Evolutionary conservation across 2,329 filamentous ascomycete species (phyloP).

Genomic region (Epichloe sylvatica): DNA sequence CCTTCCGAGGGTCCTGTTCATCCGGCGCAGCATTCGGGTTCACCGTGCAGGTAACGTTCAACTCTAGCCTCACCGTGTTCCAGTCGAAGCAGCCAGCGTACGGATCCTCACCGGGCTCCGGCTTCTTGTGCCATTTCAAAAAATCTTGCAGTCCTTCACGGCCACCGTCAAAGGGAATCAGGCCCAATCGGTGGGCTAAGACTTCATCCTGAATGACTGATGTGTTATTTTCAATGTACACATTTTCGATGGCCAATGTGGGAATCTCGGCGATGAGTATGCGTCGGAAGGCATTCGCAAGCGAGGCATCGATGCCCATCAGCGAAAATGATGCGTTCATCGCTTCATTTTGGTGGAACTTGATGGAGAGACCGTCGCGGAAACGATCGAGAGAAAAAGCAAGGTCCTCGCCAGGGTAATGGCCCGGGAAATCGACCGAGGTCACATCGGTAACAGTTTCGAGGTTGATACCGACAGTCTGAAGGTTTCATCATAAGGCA

Average conservation of each 20-base stretch:
- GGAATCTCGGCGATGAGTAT: constrained; percentile 92
- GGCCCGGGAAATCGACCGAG: constrained; percentile 83
- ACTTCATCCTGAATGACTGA: constrained; percentile 98
- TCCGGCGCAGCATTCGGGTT: constrained; percentile 56
- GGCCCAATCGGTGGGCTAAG: constrained; percentile 73
- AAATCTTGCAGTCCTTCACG: constrained; percentile 61
- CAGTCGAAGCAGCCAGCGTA: constrained; percentile 55
- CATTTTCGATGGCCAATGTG: constrained; percentile 83
- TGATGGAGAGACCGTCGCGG: constrained; percentile 52
- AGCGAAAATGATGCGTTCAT: constrained; percentile 79
- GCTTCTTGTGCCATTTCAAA: constrained; percentile 72
- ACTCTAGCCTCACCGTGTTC: constrained; percentile 71
- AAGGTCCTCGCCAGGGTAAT: constrained; percentile 79
- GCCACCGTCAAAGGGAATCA: constrained; percentile 76
- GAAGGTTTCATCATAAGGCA: not conserved
- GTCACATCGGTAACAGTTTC: constrained; percentile 84
- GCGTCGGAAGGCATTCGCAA: constrained; percentile 94
- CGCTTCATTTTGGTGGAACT: constrained; percentile 72
- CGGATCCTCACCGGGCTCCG: constrained; percentile 45
- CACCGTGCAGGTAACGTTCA: constrained; percentile 68
- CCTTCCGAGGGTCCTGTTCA: constrained; percentile 68
- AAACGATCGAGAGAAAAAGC: constrained; percentile 66
- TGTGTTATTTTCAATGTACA: constrained; percentile 92
- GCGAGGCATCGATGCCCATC: constrained; percentile 76
- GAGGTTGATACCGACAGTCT: constrained; percentile 76